Base-by-base conservation (phyloP, 2,329 filamentous ascomycete genomes). In the Botrytis aclada region DNA sequence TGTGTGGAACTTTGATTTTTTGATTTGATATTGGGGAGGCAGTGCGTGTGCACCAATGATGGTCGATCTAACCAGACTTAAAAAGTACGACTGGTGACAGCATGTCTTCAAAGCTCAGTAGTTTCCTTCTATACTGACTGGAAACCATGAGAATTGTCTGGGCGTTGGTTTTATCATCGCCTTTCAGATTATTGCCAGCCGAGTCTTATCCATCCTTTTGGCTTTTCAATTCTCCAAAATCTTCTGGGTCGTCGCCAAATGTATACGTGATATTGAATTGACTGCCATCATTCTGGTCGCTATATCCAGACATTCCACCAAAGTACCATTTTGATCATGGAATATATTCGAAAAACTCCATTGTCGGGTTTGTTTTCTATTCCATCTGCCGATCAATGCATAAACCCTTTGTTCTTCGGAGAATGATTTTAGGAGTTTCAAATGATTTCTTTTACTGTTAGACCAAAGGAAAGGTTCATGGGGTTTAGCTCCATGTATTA, bases 321-420 rank as follows among this genome's bases (percentile, higher is more conserved):
- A 37, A 1, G 4, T 32, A 25, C 4, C 8, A 3, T 12, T 25
- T 1, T 0, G 16, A 37, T 32, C 1, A 1, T 1, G 45, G 22
- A 16, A n/a, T 7, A n/a, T 7, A 10, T 20, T 16, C 16, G 4
- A 18, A 3, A 1, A 14, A 37, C 14, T 14, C 16, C 4, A 8
- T 12, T n/a, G 5, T 6, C 10, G 7, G n/a, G n/a, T n/a, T 25
- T 6, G 4, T 20, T 34, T 1, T 22, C 3, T 1, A 29, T 4
- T 66, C 45, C 8, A 66, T 12, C 4, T 8, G 51, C 25, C 3
- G 32, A 20, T 12, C 1, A 34, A 64, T 47, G n/a, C 18, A 64
- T 22, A 1, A 34, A 12, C 20, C 2, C 4, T 29, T 8, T 18
- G 39, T 64, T 41, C 8, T 3, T 45, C 39, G 8, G 22, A 16